Base-by-base conservation (phyloP, 1,284 basidiomycete species). In the Malassezia caprae region DNA sequence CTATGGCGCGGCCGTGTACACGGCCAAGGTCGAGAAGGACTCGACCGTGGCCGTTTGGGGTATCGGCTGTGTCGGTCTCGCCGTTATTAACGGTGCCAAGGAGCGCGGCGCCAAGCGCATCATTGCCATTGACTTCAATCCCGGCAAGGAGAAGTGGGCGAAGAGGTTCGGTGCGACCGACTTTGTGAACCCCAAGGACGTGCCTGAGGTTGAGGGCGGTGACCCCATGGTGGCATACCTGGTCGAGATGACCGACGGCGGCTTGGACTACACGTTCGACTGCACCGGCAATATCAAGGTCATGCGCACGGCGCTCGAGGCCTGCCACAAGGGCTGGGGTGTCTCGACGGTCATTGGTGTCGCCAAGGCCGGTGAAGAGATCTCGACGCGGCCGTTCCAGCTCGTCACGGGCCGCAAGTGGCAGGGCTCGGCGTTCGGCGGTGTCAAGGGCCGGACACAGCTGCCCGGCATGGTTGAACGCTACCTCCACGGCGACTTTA, bases 381-480 rank as follows among this genome's bases (percentile, higher is more conserved):
- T 99, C 69, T 83, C 88, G 10, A 98, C 94, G 45, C 82, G 94
- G 60, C 93, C 93, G 82, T 74, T 74, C 74, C 81, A 83, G 73
- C 78, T 83, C 42, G 82, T 90, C 27, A 98, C 94, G 49, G 94
- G 94, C 55, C 84, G 94, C 89, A 86, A 84, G 53, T 96, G 94
- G 93, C 85, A 90, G 72, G 94, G 94, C 42, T 81, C 82, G 40
- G 94, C 94, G 0, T 99, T 98, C 68, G 94, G 94, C 63, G 94
- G 94, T 60, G 91, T 98, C 64, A 98, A 96, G 79, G 94, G 93
- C 40, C 83, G 93, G 56, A 90, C 90, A 34, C 91, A 96, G 77
- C 57, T 67, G 51, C 68, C 70, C 5, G 72, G 68, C 23, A 43
- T 73, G 26, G 64, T 70, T 5, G 62, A 74, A 5, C 61, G 76